These are phyloP conservation scores for Chenopodium album DNA, from an alignment of 148 eudicot genomes.

Conservation along the genomic window DNA sequence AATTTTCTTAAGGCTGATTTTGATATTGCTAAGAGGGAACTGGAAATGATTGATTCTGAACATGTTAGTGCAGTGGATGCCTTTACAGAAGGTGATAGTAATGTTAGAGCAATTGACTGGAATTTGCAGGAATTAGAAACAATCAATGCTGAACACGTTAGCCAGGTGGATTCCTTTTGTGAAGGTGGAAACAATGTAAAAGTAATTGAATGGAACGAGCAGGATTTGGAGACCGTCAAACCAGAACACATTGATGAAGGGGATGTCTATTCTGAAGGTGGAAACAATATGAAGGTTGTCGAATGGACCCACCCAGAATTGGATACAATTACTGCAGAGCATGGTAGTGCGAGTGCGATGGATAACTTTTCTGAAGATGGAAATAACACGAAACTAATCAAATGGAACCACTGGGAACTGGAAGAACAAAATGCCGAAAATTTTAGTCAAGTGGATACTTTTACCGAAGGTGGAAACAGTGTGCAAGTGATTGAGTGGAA, in stretches of 20 bases:
- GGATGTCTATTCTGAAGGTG: slow-evolving; percentile 15
- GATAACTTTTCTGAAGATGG: slow-evolving; percentile 10
- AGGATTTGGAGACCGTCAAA: slow-evolving; percentile 12
- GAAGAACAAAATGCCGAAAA: not conserved
- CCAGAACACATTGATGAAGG: not conserved
- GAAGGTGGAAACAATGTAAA: slow-evolving; percentile 4
- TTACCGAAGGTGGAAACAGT: slow-evolving; percentile 10
- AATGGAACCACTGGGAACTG: slow-evolving; percentile 4
- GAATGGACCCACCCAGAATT: not conserved
- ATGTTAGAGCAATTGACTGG: slow-evolving; percentile 9
- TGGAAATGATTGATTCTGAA: not conserved
- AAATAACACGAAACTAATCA: not conserved
- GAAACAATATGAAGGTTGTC: not conserved
- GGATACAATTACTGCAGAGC: not conserved
- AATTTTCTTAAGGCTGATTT: slow-evolving; percentile 12
- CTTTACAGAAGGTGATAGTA: not conserved
- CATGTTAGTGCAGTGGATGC: not conserved
- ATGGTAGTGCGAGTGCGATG: not conserved
- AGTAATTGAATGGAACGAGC: slow-evolving; percentile 11
- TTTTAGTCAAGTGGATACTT: not conserved
- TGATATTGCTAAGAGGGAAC: not conserved
- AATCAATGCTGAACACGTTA: not conserved
- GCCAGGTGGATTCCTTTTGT: not conserved
- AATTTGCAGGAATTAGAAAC: not conserved
- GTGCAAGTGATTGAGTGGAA: slow-evolving; percentile 31